Evolutionary conservation across 208 protist species (phyloP).

Genomic region (Acanthamoeba culbertsoni): DNA sequence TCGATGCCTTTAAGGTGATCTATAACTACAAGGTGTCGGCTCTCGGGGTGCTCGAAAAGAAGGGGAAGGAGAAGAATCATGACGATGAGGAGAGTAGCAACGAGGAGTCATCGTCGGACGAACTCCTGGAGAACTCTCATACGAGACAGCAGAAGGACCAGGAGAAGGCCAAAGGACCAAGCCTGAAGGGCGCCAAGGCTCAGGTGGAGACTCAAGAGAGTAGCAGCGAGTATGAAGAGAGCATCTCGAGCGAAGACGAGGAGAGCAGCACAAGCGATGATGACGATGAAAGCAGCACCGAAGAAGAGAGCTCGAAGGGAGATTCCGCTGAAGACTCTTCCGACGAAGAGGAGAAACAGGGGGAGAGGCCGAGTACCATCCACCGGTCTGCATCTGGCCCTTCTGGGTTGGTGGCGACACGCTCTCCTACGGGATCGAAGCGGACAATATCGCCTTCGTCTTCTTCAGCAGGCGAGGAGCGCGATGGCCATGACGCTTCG

Average conservation of each 20-base stretch:
- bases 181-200: slow-evolving; percentile 2
- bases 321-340: not conserved
- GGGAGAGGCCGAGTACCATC: not conserved
- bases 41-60: slow-evolving; percentile 43
- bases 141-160: not conserved
- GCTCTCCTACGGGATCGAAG: not conserved
- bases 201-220: not conserved
- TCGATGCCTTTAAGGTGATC: slow-evolving; percentile 35
- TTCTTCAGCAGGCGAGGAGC: not conserved
- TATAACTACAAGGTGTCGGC: slow-evolving; percentile 47
- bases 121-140: not conserved
- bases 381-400: not conserved
- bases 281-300: not conserved
- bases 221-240: not conserved
- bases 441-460: too few relatives aligned
- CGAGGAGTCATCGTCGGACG: not conserved
- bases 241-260: not conserved
- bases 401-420: not conserved
- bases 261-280: too few relatives aligned
- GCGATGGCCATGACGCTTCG: not conserved
- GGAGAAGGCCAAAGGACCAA: not conserved
- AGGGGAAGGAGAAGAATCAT: not conserved
- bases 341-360: not conserved
- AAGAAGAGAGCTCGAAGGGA: not conserved
- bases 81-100: not conserved